Conservation (phyloP, 257 asterid species). For the Knoxia roxburghii region DNA sequence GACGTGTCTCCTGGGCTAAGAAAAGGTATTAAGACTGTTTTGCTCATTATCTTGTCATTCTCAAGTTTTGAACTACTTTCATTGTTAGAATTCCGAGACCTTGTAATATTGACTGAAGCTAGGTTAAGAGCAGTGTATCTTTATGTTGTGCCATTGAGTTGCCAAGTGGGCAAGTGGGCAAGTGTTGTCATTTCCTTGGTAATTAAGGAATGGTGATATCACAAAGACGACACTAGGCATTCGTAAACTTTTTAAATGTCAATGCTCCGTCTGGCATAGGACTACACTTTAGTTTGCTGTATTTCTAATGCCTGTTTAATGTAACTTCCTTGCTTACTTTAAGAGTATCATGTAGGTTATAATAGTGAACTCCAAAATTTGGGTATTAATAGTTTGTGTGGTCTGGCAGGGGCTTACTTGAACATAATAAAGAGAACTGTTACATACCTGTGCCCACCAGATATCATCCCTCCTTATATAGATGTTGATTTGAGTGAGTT, state of each 20-base stretch:
- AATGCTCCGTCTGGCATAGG: background rate
- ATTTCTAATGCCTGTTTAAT: background rate
- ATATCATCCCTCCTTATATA: slow-evolving; percentile 75
- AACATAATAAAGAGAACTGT: slow-evolving; percentile 78
- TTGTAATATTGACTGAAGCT: no score
- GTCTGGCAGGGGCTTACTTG: slow-evolving; percentile 59
- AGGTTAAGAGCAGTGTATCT: no score
- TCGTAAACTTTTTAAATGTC: background rate
- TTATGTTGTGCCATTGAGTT: no score
- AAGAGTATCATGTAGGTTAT: background rate
- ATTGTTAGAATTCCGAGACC: background rate
- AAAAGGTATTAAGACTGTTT: slow-evolving; percentile 43
- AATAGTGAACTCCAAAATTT: background rate
- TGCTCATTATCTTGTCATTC: background rate
- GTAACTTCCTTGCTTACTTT: background rate
- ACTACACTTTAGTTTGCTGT: no score
- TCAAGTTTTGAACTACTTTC: slow-evolving; percentile 6
- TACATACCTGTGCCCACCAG: slow-evolving; percentile 79
- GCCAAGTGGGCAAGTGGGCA: background rate
- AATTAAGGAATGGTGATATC: background rate
- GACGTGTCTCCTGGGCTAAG: slow-evolving; percentile 86
- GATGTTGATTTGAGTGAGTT: slow-evolving; percentile 86
- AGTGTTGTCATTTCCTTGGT: background rate
- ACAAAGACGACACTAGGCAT: background rate
- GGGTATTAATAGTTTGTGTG: background rate